phyloP scores from a whole-genome alignment of 192 early-diverging fungal genomes.

The Funneliformis geosporum region DNA sequence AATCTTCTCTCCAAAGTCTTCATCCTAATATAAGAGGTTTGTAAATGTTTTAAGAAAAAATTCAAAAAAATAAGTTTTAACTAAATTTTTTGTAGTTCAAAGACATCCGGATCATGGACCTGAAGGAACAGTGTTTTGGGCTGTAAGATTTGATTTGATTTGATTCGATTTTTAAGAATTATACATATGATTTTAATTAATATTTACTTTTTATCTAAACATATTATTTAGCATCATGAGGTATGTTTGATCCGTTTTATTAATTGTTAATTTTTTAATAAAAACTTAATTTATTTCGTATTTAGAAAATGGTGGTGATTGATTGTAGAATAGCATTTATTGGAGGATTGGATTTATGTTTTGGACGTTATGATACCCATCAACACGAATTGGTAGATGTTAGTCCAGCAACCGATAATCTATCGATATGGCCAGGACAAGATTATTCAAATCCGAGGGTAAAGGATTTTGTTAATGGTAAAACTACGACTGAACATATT shows the following conservation, averaged over 20 bases:
- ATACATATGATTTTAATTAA: background rate
- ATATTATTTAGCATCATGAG: conserved; percentile 4
- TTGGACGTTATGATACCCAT: conserved; percentile 79
- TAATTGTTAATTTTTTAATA: background rate
- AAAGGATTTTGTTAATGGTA: conserved; percentile 64
- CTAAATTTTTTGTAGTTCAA: conserved; percentile 52
- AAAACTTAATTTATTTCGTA: background rate
- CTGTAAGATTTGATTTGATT: conserved; percentile 43
- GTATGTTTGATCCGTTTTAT: background rate
- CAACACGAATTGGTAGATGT: conserved; percentile 76
- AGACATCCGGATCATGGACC: conserved; percentile 80
- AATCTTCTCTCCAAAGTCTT: conserved; percentile 66
- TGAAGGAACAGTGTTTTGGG: conserved; percentile 78
- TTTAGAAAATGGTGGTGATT: conserved; percentile 75
- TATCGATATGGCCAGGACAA: conserved; percentile 60
- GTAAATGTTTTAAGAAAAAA: background rate
- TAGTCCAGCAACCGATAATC: conserved; percentile 45
- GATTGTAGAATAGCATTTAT: conserved; percentile 81
- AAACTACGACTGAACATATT: background rate
- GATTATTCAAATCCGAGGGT: conserved; percentile 89
- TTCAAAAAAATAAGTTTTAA: background rate
- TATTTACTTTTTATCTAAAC: background rate
- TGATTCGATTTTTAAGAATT: background rate
- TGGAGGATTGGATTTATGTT: conserved; percentile 85
- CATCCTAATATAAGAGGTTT: conserved; percentile 72